These are phyloP conservation scores for Diutina rugosa DNA, from an alignment of 1,139 yeast species.

Conservation along the genomic window DNA sequence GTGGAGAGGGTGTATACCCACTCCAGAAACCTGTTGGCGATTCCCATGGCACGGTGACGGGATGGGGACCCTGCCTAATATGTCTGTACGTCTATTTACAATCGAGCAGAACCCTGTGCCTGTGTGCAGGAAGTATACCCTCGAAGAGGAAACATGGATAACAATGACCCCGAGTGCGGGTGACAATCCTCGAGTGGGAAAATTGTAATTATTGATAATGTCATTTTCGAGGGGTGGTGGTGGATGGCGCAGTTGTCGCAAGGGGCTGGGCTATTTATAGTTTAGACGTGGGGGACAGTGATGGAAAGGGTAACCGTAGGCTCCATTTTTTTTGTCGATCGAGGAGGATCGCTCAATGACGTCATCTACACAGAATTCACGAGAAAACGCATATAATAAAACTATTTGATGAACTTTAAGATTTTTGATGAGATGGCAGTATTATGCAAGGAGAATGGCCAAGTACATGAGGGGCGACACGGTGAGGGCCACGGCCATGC, in stretches of 20 bases:
- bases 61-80: not conserved
- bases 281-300: too few species aligned
- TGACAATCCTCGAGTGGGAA: not conserved
- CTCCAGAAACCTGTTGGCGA: constrained; percentile 14
- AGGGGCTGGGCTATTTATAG: not conserved
- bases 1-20: constrained; percentile 54
- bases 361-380: not conserved
- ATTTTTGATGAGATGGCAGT: too few species aligned
- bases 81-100: not conserved
- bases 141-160: not conserved
- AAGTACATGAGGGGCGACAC: not conserved
- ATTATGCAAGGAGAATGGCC: not conserved
- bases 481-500: not conserved
- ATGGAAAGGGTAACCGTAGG: too few species aligned
- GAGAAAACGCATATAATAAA: too few species aligned
- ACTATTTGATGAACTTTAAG: not conserved
- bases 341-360: not conserved
- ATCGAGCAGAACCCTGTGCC: not conserved
- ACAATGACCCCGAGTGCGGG: not conserved
- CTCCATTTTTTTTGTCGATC: not conserved
- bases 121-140: not conserved
- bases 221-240: not conserved
- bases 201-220: not conserved
- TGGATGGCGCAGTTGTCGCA: too few species aligned
- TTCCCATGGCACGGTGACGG: not conserved